Conservation (phyloP, 2,329 filamentous ascomycete genomes). For the Fusarium oligoseptatum region DNA sequence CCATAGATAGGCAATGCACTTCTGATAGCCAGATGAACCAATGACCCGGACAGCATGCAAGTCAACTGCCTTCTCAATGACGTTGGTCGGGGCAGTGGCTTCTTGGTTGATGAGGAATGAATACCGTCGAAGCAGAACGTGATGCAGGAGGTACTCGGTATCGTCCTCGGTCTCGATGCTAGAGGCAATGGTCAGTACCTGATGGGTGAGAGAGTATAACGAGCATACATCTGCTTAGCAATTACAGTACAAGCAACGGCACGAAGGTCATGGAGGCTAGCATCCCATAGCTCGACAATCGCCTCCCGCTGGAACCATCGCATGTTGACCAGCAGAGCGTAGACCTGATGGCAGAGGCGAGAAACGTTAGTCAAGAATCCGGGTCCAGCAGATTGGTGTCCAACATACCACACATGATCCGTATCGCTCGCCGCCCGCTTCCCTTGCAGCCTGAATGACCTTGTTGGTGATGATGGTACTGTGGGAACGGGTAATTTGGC, state of each 20-base stretch:
- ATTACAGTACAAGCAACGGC: constrained; percentile 91
- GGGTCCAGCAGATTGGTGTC: background rate
- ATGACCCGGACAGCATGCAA: constrained; percentile 91
- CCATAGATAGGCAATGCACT: constrained; percentile 94
- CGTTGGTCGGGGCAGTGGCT: constrained; percentile 83
- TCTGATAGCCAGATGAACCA: constrained; percentile 93
- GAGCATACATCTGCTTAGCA: constrained; percentile 77
- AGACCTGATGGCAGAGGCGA: constrained; percentile 61
- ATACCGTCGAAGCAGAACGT: constrained; percentile 89
- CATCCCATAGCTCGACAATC: constrained; percentile 88
- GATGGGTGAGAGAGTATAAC: background rate
- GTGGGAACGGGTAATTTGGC: constrained; percentile 81
- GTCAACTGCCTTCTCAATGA: constrained; percentile 93
- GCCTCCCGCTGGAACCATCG: constrained; percentile 86
- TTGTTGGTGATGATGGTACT: constrained; percentile 85
- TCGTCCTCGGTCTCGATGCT: constrained; percentile 91
- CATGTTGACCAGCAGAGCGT: constrained; percentile 79
- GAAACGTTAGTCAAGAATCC: background rate
- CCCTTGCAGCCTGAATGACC: constrained; percentile 84
- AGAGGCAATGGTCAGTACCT: background rate
- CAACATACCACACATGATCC: constrained; percentile 76
- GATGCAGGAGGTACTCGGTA: constrained; percentile 80
- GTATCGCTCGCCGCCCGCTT: constrained; percentile 83
- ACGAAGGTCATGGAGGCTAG: constrained; percentile 83
- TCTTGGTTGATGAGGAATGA: constrained; percentile 81